Conservation (phyloP, 768 basidiomycete species). For the Termitomyces sp. region DNA sequence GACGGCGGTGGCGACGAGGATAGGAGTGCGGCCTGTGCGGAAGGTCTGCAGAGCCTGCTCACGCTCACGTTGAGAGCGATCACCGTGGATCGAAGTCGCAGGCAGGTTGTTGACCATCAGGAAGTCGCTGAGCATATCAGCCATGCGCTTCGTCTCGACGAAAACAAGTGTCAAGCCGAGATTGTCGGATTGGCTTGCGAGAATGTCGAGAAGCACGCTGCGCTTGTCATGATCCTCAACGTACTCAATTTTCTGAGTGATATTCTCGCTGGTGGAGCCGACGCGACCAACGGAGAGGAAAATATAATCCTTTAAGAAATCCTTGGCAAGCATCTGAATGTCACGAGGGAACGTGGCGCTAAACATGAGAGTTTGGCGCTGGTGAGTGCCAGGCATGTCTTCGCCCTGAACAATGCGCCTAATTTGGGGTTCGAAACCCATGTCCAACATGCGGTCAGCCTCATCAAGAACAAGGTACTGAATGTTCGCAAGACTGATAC, state of each 20-base stretch:
- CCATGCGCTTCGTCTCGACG: constrained; percentile 99
- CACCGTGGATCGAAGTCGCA: constrained; percentile 97
- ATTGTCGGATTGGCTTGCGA: constrained; percentile 67
- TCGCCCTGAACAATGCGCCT: constrained; percentile 96
- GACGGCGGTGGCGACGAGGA: constrained; percentile 97
- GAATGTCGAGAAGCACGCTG: constrained; percentile 91
- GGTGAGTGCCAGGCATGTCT: constrained; percentile 92
- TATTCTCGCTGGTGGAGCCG: constrained; percentile 98
- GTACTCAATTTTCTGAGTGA: constrained; percentile 98
- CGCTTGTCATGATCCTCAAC: constrained; percentile 98
- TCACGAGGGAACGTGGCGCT: constrained; percentile 98
- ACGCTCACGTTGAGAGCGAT: constrained; percentile 96
- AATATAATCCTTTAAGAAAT: constrained; percentile 97
- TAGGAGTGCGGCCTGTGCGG: constrained; percentile 90
- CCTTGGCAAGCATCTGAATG: constrained; percentile 93
- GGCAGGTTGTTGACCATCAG: constrained; percentile 75
- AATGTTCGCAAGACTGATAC: constrained; percentile 94
- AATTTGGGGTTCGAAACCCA: constrained; percentile 99
- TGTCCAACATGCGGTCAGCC: constrained; percentile 99
- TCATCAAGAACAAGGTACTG: constrained; percentile 98
- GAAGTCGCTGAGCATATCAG: constrained; percentile 97
- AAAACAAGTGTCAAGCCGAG: constrained; percentile 89
- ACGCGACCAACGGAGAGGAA: constrained; percentile 99
- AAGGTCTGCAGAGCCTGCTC: constrained; percentile 94
- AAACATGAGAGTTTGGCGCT: constrained; percentile 99